Conservation (phyloP, 164 flowering plant genomes). For the Vitis cinerea region DNA sequence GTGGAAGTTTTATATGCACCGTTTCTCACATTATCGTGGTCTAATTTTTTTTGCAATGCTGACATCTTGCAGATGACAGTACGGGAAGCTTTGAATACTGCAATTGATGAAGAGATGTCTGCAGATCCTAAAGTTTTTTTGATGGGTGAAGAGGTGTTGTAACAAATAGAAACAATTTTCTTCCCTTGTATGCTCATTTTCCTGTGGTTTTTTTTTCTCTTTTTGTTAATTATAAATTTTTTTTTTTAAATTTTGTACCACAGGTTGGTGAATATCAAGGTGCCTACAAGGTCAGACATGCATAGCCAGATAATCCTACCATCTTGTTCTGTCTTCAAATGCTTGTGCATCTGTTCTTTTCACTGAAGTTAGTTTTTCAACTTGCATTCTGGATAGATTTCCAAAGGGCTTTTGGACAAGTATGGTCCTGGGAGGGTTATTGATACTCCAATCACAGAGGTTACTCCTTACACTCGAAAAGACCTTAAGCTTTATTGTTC, state of each 20-base stretch:
- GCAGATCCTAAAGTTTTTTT: conserved; percentile 55
- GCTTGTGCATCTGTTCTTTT: no score
- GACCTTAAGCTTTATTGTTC: no score
- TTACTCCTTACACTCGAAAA: conserved; percentile 14
- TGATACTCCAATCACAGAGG: conserved; percentile 99
- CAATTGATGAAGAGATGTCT: conserved; percentile 60
- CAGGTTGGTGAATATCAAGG: conserved; percentile 99
- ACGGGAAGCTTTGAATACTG: conserved; percentile 52
- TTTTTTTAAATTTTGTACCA: conserved; percentile 2
- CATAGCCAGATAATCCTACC: conserved; percentile 1
- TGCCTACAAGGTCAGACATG: conserved; percentile 86
- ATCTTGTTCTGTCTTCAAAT: no score
- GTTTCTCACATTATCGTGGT: no score
- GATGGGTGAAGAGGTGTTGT: conserved; percentile 83
- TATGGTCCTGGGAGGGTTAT: conserved; percentile 95
- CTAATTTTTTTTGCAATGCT: no score
- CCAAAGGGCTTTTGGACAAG: conserved; percentile 89
- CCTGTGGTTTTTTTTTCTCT: background rate
- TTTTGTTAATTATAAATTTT: conserved; percentile 7
- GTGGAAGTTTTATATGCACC: no score
- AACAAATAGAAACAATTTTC: background rate
- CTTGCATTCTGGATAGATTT: conserved; percentile 40
- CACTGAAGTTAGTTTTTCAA: no score
- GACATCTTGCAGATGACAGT: conserved; percentile 35
- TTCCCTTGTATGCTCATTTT: background rate